phyloP scores from a whole-genome alignment of 352 stramenopile genomes.

The Phytophthora pistaciae region DNA sequence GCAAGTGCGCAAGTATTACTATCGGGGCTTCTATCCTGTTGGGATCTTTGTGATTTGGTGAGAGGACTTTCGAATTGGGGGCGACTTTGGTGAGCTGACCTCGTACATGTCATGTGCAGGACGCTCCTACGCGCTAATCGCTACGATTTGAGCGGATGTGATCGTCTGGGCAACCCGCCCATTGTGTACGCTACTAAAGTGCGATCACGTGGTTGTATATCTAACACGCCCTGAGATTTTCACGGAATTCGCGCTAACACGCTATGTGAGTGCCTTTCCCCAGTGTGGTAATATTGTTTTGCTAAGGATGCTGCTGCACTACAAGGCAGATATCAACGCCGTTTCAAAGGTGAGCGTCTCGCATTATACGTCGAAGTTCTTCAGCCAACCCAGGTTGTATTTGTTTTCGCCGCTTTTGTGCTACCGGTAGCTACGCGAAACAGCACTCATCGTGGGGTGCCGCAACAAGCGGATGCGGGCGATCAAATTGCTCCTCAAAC shows the following conservation, averaged over 20 bases:
- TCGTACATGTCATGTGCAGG: conserved; percentile 24
- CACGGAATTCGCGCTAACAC: too few relatives aligned
- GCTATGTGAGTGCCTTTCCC: too few relatives aligned
- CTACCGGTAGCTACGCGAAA: conserved; percentile 63
- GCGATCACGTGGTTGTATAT: not conserved
- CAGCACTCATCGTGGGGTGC: conserved; percentile 57
- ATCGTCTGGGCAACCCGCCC: conserved; percentile 56
- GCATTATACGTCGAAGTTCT: too few relatives aligned
- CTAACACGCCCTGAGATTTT: not conserved
- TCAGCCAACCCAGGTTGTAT: too few relatives aligned
- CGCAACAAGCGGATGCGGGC: conserved; percentile 50
- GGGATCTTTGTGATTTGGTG: conserved; percentile 67
- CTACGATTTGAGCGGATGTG: conserved; percentile 65
- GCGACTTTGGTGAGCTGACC: too few relatives aligned
- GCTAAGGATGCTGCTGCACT: conserved; percentile 58
- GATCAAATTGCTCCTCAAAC: conserved; percentile 54
- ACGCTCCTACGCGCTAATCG: conserved; percentile 50
- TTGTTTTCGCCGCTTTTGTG: not conserved
- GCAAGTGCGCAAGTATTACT: conserved; percentile 65
- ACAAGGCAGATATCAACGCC: conserved; percentile 69
- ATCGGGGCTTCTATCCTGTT: conserved; percentile 36
- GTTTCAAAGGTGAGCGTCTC: conserved; percentile 41
- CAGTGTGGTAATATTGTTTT: conserved; percentile 59
- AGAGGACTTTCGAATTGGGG: not conserved
- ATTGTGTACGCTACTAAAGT: conserved; percentile 75